These are phyloP conservation scores for Phaeosphaeriaceae sp. DNA, from an alignment of 2,329 filamentous ascomycete species.

Conservation along the genomic window DNA sequence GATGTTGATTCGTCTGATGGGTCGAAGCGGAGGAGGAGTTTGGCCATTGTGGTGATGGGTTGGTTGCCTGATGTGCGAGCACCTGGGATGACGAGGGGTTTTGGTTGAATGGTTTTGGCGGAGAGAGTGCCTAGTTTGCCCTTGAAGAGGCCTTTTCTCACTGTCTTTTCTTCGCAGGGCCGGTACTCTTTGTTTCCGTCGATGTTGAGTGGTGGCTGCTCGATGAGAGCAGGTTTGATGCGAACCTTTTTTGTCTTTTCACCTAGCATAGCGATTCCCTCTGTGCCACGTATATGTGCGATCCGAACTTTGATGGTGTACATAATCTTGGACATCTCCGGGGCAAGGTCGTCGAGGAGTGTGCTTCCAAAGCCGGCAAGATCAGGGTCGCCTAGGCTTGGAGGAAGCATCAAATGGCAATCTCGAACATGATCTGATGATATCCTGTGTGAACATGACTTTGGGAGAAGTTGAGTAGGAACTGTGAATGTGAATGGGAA, in stretches of 20 bases:
- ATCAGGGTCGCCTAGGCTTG: constrained; percentile 65
- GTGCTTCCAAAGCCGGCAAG: constrained; percentile 57
- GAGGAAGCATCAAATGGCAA: constrained; percentile 65
- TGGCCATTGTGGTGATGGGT: constrained; percentile 61
- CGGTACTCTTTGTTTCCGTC: constrained; percentile 59
- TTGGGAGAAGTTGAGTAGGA: constrained; percentile 65
- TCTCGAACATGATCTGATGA: constrained; percentile 59
- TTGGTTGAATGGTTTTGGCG: constrained; percentile 65
- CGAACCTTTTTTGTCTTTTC: constrained; percentile 63
- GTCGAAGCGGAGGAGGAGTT: constrained; percentile 66
- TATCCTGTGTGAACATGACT: constrained; percentile 62
- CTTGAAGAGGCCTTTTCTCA: constrained; percentile 66
- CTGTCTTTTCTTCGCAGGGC: constrained; percentile 63
- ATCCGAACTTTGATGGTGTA: constrained; percentile 63
- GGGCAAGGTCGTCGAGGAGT: constrained; percentile 66
- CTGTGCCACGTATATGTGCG: constrained; percentile 47
- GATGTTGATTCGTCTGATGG: constrained; percentile 56
- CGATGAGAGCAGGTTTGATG: constrained; percentile 64
- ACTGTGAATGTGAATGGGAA: constrained; percentile 71
- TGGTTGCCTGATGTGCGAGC: constrained; percentile 45
- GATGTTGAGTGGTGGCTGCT: constrained; percentile 64
- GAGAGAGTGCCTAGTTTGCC: constrained; percentile 64
- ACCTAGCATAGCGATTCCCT: constrained; percentile 54
- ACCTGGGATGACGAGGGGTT: constrained; percentile 58
- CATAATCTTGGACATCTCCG: constrained; percentile 66